A percentile compares a stretch with the other conserved stretches of the same genome.
Evolutionary conservation across 495 filamentous ascomycete genomes (phyloP).

Genomic region (Lichenothelia convexa): DNA sequence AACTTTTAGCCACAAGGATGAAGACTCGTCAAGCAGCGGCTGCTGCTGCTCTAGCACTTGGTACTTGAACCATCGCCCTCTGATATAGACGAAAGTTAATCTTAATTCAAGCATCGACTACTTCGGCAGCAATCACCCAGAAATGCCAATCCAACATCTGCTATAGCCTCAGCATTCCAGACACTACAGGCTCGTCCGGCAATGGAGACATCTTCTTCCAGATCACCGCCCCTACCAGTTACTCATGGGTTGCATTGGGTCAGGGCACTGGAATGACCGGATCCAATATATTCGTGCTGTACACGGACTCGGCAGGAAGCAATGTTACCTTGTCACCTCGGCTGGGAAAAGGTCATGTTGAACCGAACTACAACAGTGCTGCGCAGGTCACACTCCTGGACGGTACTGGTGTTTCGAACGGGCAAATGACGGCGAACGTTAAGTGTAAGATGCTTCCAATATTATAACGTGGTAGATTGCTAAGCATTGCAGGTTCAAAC

Average conservation of each 20-base stretch:
- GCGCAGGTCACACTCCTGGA: constrained; percentile 19
- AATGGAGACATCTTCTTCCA: constrained; percentile 24
- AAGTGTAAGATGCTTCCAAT: constrained; percentile 10
- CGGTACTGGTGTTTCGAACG: constrained; percentile 18
- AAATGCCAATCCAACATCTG: constrained; percentile 15
- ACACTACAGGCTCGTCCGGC: constrained; percentile 15
- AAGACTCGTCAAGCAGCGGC: no score
- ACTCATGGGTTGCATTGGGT: constrained; percentile 21
- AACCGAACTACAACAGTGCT: constrained; percentile 13
- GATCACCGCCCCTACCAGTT: constrained; percentile 17
- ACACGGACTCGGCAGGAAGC: constrained; percentile 15
- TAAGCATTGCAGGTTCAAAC: constrained; percentile 25
- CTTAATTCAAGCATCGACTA: constrained; percentile 4
- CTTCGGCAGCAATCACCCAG: constrained; percentile 9
- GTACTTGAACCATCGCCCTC: neutral
- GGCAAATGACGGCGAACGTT: constrained; percentile 24
- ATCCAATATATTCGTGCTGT: constrained; percentile 24
- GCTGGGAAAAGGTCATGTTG: constrained; percentile 8
- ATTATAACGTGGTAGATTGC: neutral
- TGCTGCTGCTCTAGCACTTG: neutral
- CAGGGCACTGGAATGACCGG: constrained; percentile 19
- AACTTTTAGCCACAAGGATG: no score
- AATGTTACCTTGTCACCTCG: constrained; percentile 24
- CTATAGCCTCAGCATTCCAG: constrained; percentile 21
- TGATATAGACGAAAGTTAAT: neutral